Conservation (phyloP, 352 stramenopile genomes). For the Phytophthora pisi region DNA sequence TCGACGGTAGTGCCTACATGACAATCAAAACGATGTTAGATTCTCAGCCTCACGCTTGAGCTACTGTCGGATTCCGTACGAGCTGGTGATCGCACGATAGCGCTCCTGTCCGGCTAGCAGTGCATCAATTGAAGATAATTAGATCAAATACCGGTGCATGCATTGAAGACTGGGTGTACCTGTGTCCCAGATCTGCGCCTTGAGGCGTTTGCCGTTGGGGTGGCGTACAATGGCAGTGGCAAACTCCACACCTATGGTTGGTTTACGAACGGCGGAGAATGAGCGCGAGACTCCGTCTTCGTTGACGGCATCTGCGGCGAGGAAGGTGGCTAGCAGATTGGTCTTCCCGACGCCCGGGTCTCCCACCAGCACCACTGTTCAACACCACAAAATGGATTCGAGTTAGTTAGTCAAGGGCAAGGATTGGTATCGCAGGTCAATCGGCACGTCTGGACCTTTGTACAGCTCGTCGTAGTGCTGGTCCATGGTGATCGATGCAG, state of each 20-base stretch:
- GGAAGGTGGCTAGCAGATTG: slow-evolving; percentile 86
- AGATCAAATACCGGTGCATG: neutral
- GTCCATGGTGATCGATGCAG: slow-evolving; percentile 36
- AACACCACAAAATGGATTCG: neutral
- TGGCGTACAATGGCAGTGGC: slow-evolving; percentile 75
- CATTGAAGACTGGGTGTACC: slow-evolving; percentile 19
- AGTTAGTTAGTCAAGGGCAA: neutral
- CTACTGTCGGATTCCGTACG: slow-evolving; percentile 40
- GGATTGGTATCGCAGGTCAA: neutral
- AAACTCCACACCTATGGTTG: slow-evolving; percentile 85
- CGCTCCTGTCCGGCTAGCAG: slow-evolving; percentile 67
- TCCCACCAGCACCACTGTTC: slow-evolving; percentile 74
- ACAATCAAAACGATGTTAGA: neutral
- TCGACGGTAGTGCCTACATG: slow-evolving; percentile 68
- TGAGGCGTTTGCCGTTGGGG: slow-evolving; percentile 83
- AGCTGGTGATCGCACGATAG: slow-evolving; percentile 86
- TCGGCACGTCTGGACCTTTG: slow-evolving; percentile 49
- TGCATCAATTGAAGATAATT: neutral
- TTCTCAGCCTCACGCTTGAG: neutral
- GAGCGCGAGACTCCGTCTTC: slow-evolving; percentile 44
- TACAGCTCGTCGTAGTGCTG: slow-evolving; percentile 83
- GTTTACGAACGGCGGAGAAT: slow-evolving; percentile 66
- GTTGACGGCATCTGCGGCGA: slow-evolving; percentile 45
- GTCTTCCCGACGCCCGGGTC: slow-evolving; percentile 92
- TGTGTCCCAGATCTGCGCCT: slow-evolving; percentile 87